These are phyloP conservation scores for Rosa chinensis DNA, from an alignment of 306 rosid species.

Conservation along the genomic window DNA sequence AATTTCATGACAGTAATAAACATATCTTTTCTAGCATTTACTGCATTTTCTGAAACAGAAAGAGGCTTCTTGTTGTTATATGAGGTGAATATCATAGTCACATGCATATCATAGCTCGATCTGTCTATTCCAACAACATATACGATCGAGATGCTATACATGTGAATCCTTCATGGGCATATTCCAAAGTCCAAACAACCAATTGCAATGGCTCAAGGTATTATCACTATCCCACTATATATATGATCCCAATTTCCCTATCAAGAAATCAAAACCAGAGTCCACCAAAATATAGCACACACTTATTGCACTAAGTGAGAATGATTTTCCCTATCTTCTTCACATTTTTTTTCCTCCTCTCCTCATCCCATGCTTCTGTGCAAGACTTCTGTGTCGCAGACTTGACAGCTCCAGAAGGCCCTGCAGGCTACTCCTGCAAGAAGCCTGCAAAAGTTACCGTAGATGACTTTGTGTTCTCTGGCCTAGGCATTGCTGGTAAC, in stretches of 20 bases:
- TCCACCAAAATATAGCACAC: not conserved
- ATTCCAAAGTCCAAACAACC: conserved; percentile 10
- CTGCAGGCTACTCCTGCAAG: conserved; percentile 78
- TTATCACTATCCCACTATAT: conserved; percentile 24
- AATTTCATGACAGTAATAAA: not conserved
- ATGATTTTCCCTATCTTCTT: conserved; percentile 42
- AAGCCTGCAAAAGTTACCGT: conserved; percentile 42
- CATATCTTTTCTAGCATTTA: not conserved
- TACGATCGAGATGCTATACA: not conserved
- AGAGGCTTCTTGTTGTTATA: conserved; percentile 42
- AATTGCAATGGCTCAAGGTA: conserved; percentile 13
- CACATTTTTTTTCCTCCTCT: conserved; percentile 30
- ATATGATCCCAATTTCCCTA: conserved; percentile 19
- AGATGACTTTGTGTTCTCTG: conserved; percentile 54
- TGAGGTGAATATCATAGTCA: conserved; percentile 33
- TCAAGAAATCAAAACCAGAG: not conserved
- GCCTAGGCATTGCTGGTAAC: conserved; percentile 60
- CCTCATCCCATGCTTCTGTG: conserved; percentile 51
- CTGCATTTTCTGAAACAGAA: conserved; percentile 35
- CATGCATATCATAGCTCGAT: conserved; percentile 39
- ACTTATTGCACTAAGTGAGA: conserved; percentile 25
- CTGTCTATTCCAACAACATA: conserved; percentile 31
- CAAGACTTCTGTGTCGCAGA: conserved; percentile 88
- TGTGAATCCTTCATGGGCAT: conserved; percentile 19
- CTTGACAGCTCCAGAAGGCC: conserved; percentile 44